phyloP scores from a whole-genome alignment of 768 basidiomycete species.

The Gautieria morchelliformis region DNA sequence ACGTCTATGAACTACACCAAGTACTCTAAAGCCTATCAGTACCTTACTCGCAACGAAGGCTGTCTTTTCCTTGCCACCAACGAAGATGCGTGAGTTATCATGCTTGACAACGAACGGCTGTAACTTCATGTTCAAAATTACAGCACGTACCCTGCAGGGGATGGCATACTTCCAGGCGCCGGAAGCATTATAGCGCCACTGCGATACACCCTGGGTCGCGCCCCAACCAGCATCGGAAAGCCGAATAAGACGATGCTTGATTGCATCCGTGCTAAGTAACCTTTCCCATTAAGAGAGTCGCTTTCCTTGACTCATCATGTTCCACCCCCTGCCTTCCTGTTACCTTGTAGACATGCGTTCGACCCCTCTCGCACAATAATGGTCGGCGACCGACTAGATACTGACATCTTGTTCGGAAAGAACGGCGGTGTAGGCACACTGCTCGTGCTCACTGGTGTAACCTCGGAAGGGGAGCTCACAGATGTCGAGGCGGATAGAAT shows the following conservation, averaged over 20 bases:
- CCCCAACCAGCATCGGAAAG: conserved; percentile 80
- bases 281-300: too few relatives aligned
- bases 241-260: conserved; percentile 90
- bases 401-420: conserved; percentile 91
- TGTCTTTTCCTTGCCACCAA: conserved; percentile 89
- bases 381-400: conserved; percentile 92
- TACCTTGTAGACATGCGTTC: conserved; percentile 57
- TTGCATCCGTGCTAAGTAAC: conserved; percentile 73
- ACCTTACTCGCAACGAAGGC: conserved; percentile 68
- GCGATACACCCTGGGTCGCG: conserved; percentile 54
- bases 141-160: conserved; percentile 75
- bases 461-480: conserved; percentile 50
- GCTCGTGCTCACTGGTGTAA: conserved; percentile 82
- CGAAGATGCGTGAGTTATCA: conserved; percentile 38
- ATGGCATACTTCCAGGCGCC: conserved; percentile 71
- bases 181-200: conserved; percentile 81
- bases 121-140: not conserved
- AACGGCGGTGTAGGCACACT: conserved; percentile 78
- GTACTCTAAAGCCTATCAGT: conserved; percentile 84
- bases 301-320: not conserved
- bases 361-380: conserved; percentile 85
- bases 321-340: not conserved
- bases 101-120: not conserved
- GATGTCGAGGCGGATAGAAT: conserved; percentile 54
- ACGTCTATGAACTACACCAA: conserved; percentile 87